Base-by-base conservation (phyloP, 2,329 filamentous ascomycete species). In the Pyricularia grisea region DNA sequence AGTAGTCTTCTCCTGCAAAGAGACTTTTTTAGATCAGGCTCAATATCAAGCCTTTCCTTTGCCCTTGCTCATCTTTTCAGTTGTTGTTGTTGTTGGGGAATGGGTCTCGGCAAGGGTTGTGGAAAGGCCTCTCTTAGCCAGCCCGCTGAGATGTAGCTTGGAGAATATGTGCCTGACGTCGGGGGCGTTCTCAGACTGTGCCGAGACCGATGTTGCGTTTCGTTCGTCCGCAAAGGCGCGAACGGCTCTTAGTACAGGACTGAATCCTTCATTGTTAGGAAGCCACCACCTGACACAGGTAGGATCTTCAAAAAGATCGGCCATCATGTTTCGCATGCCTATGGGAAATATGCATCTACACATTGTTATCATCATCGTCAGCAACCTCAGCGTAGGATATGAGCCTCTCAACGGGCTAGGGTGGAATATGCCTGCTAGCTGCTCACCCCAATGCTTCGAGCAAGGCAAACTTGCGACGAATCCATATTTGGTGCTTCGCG, bases 201-300 rank as follows among this genome's bases (percentile, higher is more conserved):
- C 79, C 23, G 84, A 83, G n/a, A 83, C 81, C 0, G 85, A 86
- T 25, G 82, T 87, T 9, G 85, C 81, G 70, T 88, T 91, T 66
- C 92, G 87, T 72, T 95, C 92, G 73, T 92, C 89, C 31, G 93
- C 92, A 78, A 97, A 94, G 61, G 88, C 86, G 25, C 94, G 90
- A 71, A 97, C 89, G 68, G 87, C 90, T 67, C 89, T 89, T 68
- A 97, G 84, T 61, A 96, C 87, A 0, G 87, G 86, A 12, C 87
- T 90, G 74, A 91, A 91, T 1, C 87, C 88, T 80, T 94, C 91
- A 71, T 92, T 87, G 76, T 95, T 86, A 2, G 93, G 92, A 2
- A 97, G 85, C 95, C 95, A 99, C 92, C 93, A 97, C 69, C 90
- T 84, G 64, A 87, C 87, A 68, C 93, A 88, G 25, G 89, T 88